Evolutionary conservation across 352 stramenopile genomes (phyloP).

Genomic region (Blastocystis sp.): DNA sequence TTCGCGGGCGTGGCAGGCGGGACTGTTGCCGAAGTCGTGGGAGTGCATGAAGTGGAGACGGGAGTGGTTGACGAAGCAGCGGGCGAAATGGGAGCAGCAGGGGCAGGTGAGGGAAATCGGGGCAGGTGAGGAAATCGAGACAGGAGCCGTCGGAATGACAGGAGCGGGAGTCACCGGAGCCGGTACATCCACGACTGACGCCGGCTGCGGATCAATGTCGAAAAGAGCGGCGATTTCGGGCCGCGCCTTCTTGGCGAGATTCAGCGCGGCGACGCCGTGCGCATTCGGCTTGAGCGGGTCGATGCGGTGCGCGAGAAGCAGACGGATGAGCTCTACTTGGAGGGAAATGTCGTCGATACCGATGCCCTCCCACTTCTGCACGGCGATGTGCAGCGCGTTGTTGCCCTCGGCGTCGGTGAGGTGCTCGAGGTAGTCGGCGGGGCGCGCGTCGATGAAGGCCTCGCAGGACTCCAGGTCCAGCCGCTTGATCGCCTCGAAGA

Average conservation of each 20-base stretch:
- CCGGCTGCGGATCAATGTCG: neutral
- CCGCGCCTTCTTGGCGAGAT: constrained; percentile 5
- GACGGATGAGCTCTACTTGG: constrained; percentile 23
- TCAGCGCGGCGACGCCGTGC: constrained; percentile 19
- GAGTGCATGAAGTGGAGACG: no score
- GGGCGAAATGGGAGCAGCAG: neutral
- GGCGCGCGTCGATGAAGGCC: constrained; percentile 20
- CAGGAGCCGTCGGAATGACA: no score
- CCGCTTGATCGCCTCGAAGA: constrained; percentile 58
- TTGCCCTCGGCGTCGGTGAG: constrained; percentile 42
- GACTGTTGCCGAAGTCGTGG: no score
- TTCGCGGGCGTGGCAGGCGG: neutral
- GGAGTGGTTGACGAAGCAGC: neutral
- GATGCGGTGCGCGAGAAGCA: neutral
- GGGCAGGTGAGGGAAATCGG: no score
- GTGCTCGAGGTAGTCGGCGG: neutral
- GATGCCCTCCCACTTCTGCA: neutral
- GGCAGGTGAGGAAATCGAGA: no score
- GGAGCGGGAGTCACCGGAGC: no score
- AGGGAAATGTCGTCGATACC: neutral
- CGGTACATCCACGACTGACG: no score
- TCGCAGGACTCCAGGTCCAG: constrained; percentile 42
- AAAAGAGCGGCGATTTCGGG: neutral
- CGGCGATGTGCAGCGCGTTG: constrained; percentile 32
- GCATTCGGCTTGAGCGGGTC: neutral